A percentile compares a stretch with the other conserved stretches of the same genome.
phyloP scores from a whole-genome alignment of 2,329 filamentous ascomycete genomes.

The Periglandula ipomoeae region DNA sequence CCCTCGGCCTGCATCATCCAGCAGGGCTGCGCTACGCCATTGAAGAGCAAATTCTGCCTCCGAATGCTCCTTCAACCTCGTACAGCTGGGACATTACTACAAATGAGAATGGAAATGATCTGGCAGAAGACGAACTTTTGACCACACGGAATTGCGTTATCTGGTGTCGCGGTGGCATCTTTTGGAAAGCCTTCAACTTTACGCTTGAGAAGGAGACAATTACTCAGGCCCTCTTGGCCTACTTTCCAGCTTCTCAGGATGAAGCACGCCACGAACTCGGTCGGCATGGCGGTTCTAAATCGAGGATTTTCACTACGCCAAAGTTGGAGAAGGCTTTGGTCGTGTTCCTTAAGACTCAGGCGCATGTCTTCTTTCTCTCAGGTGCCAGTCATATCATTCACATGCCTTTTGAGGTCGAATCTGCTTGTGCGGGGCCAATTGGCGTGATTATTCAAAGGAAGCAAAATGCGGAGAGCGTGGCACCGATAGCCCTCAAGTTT shows the following conservation, averaged over 20 bases:
- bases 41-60: constrained; percentile 65
- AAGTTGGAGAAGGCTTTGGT: constrained; percentile 62
- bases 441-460: constrained; percentile 85
- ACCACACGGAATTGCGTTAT: constrained; percentile 68
- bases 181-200: constrained; percentile 80
- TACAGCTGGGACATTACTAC: constrained; percentile 67
- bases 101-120: constrained; percentile 28
- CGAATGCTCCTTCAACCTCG: constrained; percentile 52
- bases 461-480: constrained; percentile 40
- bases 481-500: constrained; percentile 45
- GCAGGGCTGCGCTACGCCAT: constrained; percentile 76
- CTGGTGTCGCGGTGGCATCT: constrained; percentile 79
- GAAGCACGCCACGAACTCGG: constrained; percentile 11
- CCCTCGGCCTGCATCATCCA: constrained; percentile 84
- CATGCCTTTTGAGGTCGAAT: constrained; percentile 89
- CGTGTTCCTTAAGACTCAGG: constrained; percentile 85
- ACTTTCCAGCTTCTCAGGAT: constrained; percentile 55
- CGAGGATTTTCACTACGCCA: constrained; percentile 9
- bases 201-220: constrained; percentile 79
- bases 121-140: constrained; percentile 69
- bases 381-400: constrained; percentile 85
- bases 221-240: constrained; percentile 76
- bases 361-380: constrained; percentile 84
- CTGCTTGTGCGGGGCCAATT: constrained; percentile 69
- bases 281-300: constrained; percentile 5